These are phyloP conservation scores for Boletus vinaceobasis DNA, from an alignment of 768 basidiomycete species.

Conservation along the genomic window DNA sequence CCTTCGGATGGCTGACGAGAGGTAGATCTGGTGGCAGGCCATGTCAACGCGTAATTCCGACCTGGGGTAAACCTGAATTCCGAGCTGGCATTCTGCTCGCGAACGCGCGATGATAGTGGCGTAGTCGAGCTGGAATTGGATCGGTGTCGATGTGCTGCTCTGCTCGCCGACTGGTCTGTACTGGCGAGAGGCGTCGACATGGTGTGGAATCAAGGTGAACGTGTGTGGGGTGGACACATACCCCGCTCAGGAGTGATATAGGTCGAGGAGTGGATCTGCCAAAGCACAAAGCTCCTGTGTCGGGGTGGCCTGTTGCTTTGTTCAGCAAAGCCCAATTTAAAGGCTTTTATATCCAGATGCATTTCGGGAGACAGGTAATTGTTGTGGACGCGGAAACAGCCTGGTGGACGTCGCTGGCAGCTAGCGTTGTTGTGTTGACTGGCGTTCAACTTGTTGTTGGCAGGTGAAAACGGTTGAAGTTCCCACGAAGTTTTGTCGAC, in stretches of 20 bases:
- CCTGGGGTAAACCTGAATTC: not conserved
- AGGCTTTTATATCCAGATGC: not conserved
- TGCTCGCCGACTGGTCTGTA: not conserved
- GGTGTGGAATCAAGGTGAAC: not conserved
- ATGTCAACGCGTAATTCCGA: not conserved
- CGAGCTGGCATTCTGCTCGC: not conserved
- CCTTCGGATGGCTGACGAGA: constrained; percentile 1
- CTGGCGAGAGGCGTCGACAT: constrained; percentile 8
- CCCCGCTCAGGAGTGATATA: not conserved
- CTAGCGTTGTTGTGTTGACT: not conserved
- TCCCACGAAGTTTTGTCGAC: not conserved
- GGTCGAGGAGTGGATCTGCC: constrained; percentile 8
- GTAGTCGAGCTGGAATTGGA: not conserved
- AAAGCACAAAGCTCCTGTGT: constrained; percentile 16
- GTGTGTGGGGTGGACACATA: not conserved
- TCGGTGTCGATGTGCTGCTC: too few relatives aligned
- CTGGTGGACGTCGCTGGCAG: not conserved
- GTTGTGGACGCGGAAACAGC: too few relatives aligned
- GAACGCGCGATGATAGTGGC: not conserved
- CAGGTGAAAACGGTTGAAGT: not conserved
- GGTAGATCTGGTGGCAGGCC: not conserved
- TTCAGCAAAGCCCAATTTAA: constrained; percentile 1
- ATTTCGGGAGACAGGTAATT: not conserved
- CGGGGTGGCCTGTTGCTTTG: constrained; percentile 9
- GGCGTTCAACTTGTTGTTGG: not conserved